phyloP scores from a whole-genome alignment of 192 early-diverging fungal genomes.

The Coemansia sp. region DNA sequence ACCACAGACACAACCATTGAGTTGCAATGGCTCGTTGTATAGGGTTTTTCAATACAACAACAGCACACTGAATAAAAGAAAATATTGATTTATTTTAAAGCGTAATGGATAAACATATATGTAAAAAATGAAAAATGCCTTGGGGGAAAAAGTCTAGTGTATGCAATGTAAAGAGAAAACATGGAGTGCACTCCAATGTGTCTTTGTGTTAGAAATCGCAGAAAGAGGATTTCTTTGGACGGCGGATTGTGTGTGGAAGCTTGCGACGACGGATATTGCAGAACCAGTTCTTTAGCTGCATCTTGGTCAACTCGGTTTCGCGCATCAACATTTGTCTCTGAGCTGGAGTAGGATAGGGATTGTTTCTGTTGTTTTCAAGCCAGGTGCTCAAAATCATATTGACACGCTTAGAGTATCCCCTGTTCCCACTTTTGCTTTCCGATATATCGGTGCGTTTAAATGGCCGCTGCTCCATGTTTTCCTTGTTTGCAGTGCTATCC shows the following conservation, averaged over 20 bases:
- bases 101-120: too few species aligned
- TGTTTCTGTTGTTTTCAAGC: slow-evolving; percentile 7
- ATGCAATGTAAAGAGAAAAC: too few species aligned
- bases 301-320: slow-evolving; percentile 30
- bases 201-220: too few species aligned
- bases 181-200: too few species aligned
- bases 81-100: too few species aligned
- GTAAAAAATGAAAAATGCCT: too few species aligned
- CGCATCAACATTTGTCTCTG: slow-evolving; percentile 32
- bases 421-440: background rate
- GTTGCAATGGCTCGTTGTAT: too few species aligned
- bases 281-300: slow-evolving; percentile 52
- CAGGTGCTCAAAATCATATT: slow-evolving; percentile 28
- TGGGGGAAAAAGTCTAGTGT: too few species aligned
- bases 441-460: background rate
- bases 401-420: slow-evolving; percentile 11
- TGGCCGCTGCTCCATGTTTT: background rate
- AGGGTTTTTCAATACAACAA: too few species aligned
- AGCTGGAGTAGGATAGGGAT: slow-evolving; percentile 28
- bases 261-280: slow-evolving; percentile 47
- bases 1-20: too few species aligned
- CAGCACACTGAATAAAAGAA: too few species aligned
- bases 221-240: slow-evolving; percentile 5
- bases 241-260: slow-evolving; percentile 8
- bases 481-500: background rate